A percentile compares a stretch with the other conserved stretches of the same genome.
Evolutionary conservation across 352 stramenopile genomes (phyloP).

Genomic region (Pythium sp.): DNA sequence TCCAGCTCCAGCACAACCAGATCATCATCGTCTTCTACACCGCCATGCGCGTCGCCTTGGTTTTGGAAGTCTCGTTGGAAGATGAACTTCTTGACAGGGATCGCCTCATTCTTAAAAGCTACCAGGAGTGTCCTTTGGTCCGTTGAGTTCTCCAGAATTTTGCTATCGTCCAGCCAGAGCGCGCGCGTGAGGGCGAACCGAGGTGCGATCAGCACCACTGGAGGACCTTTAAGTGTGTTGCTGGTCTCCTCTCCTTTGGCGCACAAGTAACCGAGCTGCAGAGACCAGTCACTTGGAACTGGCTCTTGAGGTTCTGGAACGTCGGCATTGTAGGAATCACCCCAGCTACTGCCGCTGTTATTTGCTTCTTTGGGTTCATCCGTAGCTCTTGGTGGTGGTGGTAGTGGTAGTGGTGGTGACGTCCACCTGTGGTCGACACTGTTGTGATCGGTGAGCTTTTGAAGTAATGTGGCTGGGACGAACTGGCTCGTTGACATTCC

Average conservation of each 20-base stretch:
- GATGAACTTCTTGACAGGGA: conserved; percentile 4
- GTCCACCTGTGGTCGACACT: conserved; percentile 3
- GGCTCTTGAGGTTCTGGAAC: neutral
- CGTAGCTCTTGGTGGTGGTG: neutral
- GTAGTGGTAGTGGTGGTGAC: neutral
- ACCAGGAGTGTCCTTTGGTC: neutral
- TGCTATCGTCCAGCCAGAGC: conserved; percentile 3
- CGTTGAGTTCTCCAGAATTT: neutral
- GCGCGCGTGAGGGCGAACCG: conserved; percentile 6
- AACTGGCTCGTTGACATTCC: neutral
- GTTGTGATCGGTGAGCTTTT: neutral
- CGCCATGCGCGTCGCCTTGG: neutral
- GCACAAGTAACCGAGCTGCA: neutral
- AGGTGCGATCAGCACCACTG: conserved; percentile 9
- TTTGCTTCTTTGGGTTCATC: no score
- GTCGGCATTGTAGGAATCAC: no score
- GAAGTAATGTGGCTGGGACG: neutral
- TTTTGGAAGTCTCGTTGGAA: neutral
- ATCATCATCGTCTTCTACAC: neutral
- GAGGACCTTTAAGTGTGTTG: neutral
- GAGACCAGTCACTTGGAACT: neutral
- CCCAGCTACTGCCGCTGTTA: neutral
- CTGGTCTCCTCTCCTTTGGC: neutral
- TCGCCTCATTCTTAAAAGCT: conserved; percentile 2
- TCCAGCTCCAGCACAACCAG: conserved; percentile 6